Conservation (phyloP, 2,329 filamentous ascomycete genomes). For the Verticillium isaacii region DNA sequence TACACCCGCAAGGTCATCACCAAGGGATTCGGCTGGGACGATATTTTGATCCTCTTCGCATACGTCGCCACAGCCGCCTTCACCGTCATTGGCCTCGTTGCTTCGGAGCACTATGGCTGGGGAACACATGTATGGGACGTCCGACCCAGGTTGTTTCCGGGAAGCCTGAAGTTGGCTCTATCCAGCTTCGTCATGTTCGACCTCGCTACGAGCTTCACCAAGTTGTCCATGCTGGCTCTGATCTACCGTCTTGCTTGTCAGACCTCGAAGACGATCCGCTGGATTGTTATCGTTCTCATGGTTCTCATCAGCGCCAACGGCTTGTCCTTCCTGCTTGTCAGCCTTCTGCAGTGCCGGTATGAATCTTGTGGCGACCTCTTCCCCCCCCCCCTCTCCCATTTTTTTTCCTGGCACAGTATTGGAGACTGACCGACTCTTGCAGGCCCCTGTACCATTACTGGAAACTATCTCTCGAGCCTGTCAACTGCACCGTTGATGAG, state of each 20-base stretch:
- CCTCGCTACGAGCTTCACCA: slow-evolving; percentile 10
- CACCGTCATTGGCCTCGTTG: slow-evolving; percentile 21
- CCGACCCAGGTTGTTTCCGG: slow-evolving; percentile 12
- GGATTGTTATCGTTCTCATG: slow-evolving; percentile 22
- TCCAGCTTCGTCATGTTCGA: slow-evolving; percentile 21
- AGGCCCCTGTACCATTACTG: slow-evolving; percentile 34
- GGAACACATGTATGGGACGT: slow-evolving; percentile 29
- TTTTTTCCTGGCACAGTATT: background rate
- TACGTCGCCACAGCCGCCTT: slow-evolving; percentile 28
- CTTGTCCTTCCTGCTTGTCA: slow-evolving; percentile 21
- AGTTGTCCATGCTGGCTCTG: slow-evolving; percentile 10
- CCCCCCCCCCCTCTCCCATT: background rate
- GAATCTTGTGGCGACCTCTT: slow-evolving; percentile 5
- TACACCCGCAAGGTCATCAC: slow-evolving; percentile 29
- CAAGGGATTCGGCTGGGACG: slow-evolving; percentile 28
- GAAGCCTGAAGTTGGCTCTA: slow-evolving; percentile 23
- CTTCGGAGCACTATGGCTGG: slow-evolving; percentile 21
- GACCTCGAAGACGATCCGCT: slow-evolving; percentile 22
- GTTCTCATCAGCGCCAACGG: slow-evolving; percentile 23
- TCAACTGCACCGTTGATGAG: slow-evolving; percentile 40
- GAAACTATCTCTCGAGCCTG: slow-evolving; percentile 23
- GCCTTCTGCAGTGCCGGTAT: slow-evolving; percentile 33
- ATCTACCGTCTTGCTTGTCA: slow-evolving; percentile 20
- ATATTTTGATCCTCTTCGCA: slow-evolving; percentile 29
- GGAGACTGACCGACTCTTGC: slow-evolving; percentile 1